phyloP scores from a whole-genome alignment of 306 rosid genomes.

The Acacia acuminata region DNA sequence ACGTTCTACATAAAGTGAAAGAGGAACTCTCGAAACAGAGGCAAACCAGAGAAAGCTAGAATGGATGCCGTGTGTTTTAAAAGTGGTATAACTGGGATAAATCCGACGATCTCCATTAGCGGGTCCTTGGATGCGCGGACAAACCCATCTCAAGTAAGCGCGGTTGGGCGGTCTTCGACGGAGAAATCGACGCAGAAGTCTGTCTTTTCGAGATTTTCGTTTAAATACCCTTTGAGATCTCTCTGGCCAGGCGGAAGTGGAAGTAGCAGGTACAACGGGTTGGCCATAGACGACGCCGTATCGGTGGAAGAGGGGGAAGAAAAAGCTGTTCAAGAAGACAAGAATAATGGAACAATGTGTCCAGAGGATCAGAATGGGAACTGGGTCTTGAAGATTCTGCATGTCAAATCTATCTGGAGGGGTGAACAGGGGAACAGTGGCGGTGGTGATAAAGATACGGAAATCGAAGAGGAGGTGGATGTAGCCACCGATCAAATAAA shows the following conservation, averaged over 20 bases:
- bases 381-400: slow-evolving; percentile 85
- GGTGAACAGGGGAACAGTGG: slow-evolving; percentile 34
- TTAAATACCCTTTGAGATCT: slow-evolving; percentile 61
- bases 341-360: slow-evolving; percentile 2
- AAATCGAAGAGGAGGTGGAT: slow-evolving; percentile 24
- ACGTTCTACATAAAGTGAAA: slow-evolving; percentile 8
- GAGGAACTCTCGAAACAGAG: not conserved
- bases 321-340: slow-evolving; percentile 31
- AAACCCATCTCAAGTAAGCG: slow-evolving; percentile 51
- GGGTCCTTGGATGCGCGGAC: slow-evolving; percentile 63
- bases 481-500: slow-evolving; percentile 20
- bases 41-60: no score
- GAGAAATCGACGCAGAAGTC: slow-evolving; percentile 45
- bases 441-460: slow-evolving; percentile 2
- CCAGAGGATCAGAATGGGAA: slow-evolving; percentile 44
- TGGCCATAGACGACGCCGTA: slow-evolving; percentile 74
- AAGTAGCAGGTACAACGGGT: slow-evolving; percentile 43
- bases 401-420: slow-evolving; percentile 65
- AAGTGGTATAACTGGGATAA: slow-evolving; percentile 49
- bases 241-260: slow-evolving; percentile 58
- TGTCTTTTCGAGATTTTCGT: slow-evolving; percentile 63
- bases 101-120: slow-evolving; percentile 55
- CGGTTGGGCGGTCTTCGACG: slow-evolving; percentile 44
- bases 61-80: slow-evolving; percentile 77
- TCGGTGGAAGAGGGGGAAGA: slow-evolving; percentile 44